Percentiles rank a stretch among this genome's conserved stretches.
Evolutionary conservation across 176 grass and related monocot genomes (phyloP).

Genomic region (Eleusine indica): DNA sequence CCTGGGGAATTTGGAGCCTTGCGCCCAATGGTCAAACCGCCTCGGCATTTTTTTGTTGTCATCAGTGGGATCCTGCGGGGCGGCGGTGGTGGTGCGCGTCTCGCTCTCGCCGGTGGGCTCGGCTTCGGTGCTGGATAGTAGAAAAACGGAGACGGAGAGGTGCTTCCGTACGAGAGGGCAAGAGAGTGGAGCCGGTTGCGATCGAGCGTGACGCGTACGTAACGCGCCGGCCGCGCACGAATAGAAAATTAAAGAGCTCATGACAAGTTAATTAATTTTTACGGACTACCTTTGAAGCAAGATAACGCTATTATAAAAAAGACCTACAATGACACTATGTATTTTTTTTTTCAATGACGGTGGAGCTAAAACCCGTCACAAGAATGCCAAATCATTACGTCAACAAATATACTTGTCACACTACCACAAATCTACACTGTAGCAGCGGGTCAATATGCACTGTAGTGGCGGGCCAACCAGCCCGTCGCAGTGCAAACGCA

Average conservation of each 20-base stretch:
- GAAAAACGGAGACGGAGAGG: neutral
- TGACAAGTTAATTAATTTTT: neutral
- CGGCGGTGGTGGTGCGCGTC: conserved; percentile 6
- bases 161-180: neutral
- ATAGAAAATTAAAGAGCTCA: neutral
- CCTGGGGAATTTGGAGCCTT: neutral
- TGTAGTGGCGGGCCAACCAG: no score
- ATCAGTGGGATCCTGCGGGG: neutral
- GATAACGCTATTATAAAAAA: neutral
- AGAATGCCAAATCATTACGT: no score
- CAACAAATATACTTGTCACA: no score
- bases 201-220: neutral
- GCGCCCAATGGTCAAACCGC: conserved; percentile 31
- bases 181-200: no score
- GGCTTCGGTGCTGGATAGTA: neutral
- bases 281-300: neutral
- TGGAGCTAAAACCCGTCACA: no score
- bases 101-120: conserved; percentile 3
- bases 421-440: no score
- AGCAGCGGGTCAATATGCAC: no score
- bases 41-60: neutral
- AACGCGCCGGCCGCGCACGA: neutral
- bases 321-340: no score
- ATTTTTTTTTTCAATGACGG: no score
- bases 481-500: no score